These are phyloP conservation scores for Purshia tridentata DNA, from an alignment of 306 rosid genomes.

Conservation along the genomic window DNA sequence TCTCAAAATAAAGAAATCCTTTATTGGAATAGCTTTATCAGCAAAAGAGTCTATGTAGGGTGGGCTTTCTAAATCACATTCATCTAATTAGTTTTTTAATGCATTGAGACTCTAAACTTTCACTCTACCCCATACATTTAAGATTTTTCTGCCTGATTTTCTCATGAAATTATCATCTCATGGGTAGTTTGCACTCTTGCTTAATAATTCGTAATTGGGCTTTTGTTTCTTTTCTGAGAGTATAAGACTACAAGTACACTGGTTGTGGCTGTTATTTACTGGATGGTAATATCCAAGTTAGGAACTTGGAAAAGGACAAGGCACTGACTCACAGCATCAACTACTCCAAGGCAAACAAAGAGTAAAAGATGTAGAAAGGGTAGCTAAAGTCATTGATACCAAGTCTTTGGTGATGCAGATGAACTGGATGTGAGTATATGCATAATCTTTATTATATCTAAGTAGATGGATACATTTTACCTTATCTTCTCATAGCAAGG, in stretches of 20 bases:
- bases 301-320: constrained; percentile 14
- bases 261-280: background rate
- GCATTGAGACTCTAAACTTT: constrained; percentile 39
- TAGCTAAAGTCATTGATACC: background rate
- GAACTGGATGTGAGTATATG: too few species aligned
- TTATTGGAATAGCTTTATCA: constrained; percentile 35
- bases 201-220: background rate
- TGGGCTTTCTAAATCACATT: constrained; percentile 58
- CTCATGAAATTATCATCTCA: constrained; percentile 33
- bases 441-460: too few species aligned
- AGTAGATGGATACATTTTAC: background rate
- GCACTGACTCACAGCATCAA: background rate
- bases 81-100: constrained; percentile 45
- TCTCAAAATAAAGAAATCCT: constrained; percentile 22
- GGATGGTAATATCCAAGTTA: background rate
- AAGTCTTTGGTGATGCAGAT: background rate
- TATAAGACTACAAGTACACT: background rate
- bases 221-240: background rate
- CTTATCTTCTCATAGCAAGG: background rate
- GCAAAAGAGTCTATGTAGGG: constrained; percentile 27
- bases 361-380: background rate
- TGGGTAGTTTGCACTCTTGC: background rate
- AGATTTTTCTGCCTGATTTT: constrained; percentile 1
- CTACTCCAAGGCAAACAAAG: background rate
- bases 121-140: constrained; percentile 57